These are phyloP conservation scores for Colletotrichum truncatum DNA, from an alignment of 2,329 filamentous ascomycete genomes.

Conservation along the genomic window DNA sequence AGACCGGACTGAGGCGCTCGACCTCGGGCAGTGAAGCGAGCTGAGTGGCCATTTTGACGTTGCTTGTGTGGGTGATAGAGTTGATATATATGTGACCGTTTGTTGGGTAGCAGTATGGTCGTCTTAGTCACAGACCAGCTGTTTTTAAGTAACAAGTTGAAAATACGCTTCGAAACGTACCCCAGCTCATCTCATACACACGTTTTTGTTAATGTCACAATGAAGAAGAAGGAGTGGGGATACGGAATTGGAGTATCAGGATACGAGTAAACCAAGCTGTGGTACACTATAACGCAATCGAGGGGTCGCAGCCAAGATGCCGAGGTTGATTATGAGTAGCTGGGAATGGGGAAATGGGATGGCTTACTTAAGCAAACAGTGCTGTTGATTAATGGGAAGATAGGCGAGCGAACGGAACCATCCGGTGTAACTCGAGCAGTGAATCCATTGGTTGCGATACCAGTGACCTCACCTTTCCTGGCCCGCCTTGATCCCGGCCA, in stretches of 20 bases:
- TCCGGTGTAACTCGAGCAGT: constrained; percentile 3
- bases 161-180: background rate
- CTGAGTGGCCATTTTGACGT: constrained; percentile 64
- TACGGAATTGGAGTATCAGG: background rate
- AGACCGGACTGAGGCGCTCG: constrained; percentile 78
- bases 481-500: background rate
- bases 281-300: constrained; percentile 18
- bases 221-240: no score
- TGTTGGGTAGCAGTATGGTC: background rate
- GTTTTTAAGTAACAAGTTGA: background rate
- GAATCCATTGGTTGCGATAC: background rate
- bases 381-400: background rate
- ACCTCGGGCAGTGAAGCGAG: constrained; percentile 76
- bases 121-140: constrained; percentile 13
- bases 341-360: background rate
- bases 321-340: constrained; percentile 9
- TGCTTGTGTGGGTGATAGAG: background rate
- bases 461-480: background rate
- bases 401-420: no score
- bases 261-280: background rate
- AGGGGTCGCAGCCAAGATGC: constrained; percentile 2
- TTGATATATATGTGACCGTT: background rate
- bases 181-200: constrained; percentile 15
- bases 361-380: constrained; percentile 10
- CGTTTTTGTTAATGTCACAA: no score